A percentile compares a stretch with the other conserved stretches of the same genome.
Evolutionary conservation across 2,329 filamentous ascomycete genomes (phyloP).

Genomic region (Podosphaera aphanis): DNA sequence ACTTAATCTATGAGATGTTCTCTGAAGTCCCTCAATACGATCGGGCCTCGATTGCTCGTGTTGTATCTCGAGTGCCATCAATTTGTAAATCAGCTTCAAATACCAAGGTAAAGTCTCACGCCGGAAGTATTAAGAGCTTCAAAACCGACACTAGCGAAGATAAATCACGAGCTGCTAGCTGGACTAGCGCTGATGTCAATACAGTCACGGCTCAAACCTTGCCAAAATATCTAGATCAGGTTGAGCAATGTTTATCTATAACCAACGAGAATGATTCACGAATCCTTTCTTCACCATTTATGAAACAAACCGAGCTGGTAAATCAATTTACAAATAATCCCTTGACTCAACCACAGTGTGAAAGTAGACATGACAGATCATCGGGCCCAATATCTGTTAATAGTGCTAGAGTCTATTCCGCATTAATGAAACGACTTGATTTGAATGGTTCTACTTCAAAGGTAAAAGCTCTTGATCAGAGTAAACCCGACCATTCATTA

Average conservation of each 20-base stretch:
- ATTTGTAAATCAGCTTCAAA: conserved; percentile 24
- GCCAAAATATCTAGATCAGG: conserved; percentile 15
- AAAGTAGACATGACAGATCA: conserved; percentile 3
- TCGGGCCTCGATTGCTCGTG: conserved; percentile 23
- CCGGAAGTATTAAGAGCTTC: conserved; percentile 30
- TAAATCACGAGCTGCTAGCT: conserved; percentile 47
- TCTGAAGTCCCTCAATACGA: conserved; percentile 18
- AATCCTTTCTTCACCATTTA: conserved; percentile 19
- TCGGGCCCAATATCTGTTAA: conserved; percentile 18
- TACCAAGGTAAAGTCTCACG: conserved; percentile 26
- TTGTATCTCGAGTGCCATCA: conserved; percentile 26
- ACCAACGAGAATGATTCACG: conserved; percentile 33
- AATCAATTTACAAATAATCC: conserved; percentile 14
- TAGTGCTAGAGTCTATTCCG: conserved; percentile 37
- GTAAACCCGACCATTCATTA: conserved; percentile 1
- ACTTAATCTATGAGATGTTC: conserved; percentile 15
- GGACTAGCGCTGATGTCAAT: conserved; percentile 39
- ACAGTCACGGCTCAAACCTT: conserved; percentile 21
- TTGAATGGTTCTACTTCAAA: conserved; percentile 17
- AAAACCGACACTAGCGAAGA: conserved; percentile 22
- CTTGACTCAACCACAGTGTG: conserved; percentile 5
- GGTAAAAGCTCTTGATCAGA: conserved; percentile 6
- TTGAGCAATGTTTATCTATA: conserved; percentile 33
- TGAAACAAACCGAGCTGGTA: conserved; percentile 8
- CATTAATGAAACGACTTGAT: conserved; percentile 32